Evolutionary conservation across 1,284 basidiomycete species (phyloP).

Genomic region (Calocybe gambosa): DNA sequence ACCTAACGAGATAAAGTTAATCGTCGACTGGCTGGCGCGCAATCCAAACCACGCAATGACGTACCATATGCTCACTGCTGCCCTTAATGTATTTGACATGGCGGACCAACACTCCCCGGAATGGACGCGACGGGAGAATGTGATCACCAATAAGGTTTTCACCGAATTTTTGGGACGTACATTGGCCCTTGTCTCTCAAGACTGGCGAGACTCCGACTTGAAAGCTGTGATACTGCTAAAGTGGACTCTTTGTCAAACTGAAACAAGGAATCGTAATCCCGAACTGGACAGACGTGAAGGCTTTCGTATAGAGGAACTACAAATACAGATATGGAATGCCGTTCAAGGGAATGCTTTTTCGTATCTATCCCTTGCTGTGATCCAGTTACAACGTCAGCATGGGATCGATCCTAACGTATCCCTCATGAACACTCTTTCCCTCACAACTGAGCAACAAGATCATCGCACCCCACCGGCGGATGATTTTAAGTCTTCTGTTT

Average conservation of each 20-base stretch:
- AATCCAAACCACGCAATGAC: conserved; percentile 62
- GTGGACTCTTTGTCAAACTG: conserved; percentile 83
- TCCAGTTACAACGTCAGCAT: conserved; percentile 45
- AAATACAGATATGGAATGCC: conserved; percentile 75
- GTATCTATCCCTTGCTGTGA: conserved; percentile 57
- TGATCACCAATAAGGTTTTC: conserved; percentile 40
- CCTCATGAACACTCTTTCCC: conserved; percentile 34
- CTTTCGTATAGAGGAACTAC: conserved; percentile 74
- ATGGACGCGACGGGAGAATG: conserved; percentile 37
- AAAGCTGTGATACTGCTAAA: conserved; percentile 76
- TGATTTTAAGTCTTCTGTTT: conserved; percentile 62
- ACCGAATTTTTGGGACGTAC: conserved; percentile 51
- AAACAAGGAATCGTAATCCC: conserved; percentile 64
- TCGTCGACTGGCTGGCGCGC: conserved; percentile 61
- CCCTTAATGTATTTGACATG: conserved; percentile 66
- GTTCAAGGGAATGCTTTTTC: conserved; percentile 81
- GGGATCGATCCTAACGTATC: conserved; percentile 38
- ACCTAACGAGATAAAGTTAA: conserved; percentile 49
- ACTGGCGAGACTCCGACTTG: conserved; percentile 72
- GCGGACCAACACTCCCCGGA: conserved; percentile 46
- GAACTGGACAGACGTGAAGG: conserved; percentile 58
- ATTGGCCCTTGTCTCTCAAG: conserved; percentile 31
- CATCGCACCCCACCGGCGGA: conserved; percentile 54
- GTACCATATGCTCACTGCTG: conserved; percentile 65
- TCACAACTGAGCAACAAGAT: conserved; percentile 43